Evolutionary conservation across 176 grass and related monocot genomes (phyloP).

Genomic region (Chrysopogon serrulatus): DNA sequence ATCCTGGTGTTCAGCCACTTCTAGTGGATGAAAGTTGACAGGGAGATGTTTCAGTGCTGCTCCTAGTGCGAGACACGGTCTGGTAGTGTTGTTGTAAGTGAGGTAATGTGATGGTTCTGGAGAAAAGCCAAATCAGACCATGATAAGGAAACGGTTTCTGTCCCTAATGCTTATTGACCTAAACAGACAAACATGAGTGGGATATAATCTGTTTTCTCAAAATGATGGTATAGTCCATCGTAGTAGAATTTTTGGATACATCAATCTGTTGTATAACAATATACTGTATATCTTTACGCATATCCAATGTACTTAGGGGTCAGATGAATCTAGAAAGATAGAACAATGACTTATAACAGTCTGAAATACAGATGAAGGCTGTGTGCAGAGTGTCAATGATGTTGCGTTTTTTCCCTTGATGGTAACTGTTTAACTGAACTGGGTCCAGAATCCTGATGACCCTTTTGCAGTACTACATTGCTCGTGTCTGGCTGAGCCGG

Average conservation of each 20-base stretch:
- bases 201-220: neutral
- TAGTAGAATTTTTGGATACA: neutral
- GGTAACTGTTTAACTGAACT: neutral
- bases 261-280: slow-evolving; percentile 3
- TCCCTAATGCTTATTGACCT: neutral
- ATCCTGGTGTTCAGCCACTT: slow-evolving; percentile 41
- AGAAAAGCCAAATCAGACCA: neutral
- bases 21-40: slow-evolving; percentile 32
- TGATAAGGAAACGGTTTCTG: neutral
- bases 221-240: neutral
- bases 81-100: neutral
- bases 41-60: neutral
- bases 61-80: neutral
- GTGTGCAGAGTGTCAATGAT: neutral
- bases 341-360: neutral
- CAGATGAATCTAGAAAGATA: slow-evolving; percentile 16
- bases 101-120: neutral
- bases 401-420: neutral
- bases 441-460: neutral
- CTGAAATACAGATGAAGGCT: neutral
- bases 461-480: neutral
- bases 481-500: too few relatives aligned
- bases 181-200: neutral
- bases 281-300: neutral
- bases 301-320: neutral